These are phyloP conservation scores for Eudorina sp. DNA, from an alignment of 139 green algal genomes.

Conservation along the genomic window DNA sequence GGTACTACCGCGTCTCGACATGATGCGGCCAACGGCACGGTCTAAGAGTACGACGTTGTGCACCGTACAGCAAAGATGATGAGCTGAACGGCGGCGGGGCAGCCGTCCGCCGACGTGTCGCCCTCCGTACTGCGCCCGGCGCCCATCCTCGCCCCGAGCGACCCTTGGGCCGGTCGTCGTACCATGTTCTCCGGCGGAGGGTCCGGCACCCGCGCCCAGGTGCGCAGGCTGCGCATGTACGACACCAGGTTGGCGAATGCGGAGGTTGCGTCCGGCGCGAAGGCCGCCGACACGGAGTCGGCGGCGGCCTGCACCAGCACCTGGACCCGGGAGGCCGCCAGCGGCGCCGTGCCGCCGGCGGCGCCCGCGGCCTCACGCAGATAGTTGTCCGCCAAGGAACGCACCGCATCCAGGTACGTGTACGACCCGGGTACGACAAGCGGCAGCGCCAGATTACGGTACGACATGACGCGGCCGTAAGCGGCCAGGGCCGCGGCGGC, in stretches of 20 bases:
- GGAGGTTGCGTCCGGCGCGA: not conserved
- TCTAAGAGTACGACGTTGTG: no score
- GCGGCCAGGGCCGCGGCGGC: not conserved
- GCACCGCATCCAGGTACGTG: not conserved
- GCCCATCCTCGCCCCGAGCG: no score
- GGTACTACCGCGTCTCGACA: no score
- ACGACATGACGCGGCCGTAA: not conserved
- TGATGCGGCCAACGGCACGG: no score
- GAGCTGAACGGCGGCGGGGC: no score
- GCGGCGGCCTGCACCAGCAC: not conserved
- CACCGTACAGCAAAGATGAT: no score
- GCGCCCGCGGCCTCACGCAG: not conserved
- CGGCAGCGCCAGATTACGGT: not conserved
- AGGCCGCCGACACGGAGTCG: not conserved
- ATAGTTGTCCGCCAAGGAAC: not conserved
- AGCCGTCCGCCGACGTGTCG: no score
- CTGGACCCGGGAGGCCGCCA: not conserved
- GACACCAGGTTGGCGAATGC: not conserved
- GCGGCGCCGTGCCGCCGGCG: not conserved
- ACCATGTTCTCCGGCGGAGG: not conserved
- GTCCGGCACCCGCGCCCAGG: not conserved
- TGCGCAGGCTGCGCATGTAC: constrained; percentile 16
- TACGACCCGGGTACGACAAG: not conserved
- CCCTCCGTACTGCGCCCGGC: no score
- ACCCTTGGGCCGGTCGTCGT: not conserved